Base-by-base conservation (phyloP, 2,329 filamentous ascomycete species). In the Microcera coccophila region DNA sequence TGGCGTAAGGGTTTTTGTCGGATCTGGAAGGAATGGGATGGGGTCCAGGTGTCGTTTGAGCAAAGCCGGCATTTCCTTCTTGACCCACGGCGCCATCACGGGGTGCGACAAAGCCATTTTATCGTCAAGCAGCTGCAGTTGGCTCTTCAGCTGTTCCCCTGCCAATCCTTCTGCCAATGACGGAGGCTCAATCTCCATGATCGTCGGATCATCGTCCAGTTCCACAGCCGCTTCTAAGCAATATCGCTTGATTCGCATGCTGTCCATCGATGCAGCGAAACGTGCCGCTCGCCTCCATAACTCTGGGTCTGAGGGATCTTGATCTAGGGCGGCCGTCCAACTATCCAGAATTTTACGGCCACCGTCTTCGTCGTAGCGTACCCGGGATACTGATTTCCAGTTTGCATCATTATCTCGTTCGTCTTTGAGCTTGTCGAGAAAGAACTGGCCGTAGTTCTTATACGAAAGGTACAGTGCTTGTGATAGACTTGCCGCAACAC, bases 371-470 rank as follows among this genome's bases (percentile, higher is more conserved):
- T 54, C 43, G 28, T 65, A 65, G 28, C 48, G 52, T 10, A 66
- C 41, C 24, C 54, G 58, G 7, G 38, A 19, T 31, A 58, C 57
- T 2, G 48, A 41, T 20, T 54, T 57, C 62, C 74, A 63, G 79
- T 69, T 54, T 74, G 82, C 53, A 85, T 79, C 44, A 69, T 72
- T 62, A n/a, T 42, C 42, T 4, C 38, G 44, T 24, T 50, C 42
- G 16, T 69, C 66, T 42, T 63, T 68, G 3, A 66, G 53, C 39
- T 62, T 66, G 41, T 98, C 91, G n/a, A 98, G 73, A 44, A 85
- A 73, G 60, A 95, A 96, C 60, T 97, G 88, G 32, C 90, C 93
- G 67, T 91, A 84, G 57, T 97, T 98, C 66, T 97, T 98, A 72
- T 94, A 89, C 1, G 91, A 87, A 7, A 98, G 77, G 59, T 95